phyloP scores from a whole-genome alignment of 768 basidiomycete species.

The Rhodotorula kratochvilovae region DNA sequence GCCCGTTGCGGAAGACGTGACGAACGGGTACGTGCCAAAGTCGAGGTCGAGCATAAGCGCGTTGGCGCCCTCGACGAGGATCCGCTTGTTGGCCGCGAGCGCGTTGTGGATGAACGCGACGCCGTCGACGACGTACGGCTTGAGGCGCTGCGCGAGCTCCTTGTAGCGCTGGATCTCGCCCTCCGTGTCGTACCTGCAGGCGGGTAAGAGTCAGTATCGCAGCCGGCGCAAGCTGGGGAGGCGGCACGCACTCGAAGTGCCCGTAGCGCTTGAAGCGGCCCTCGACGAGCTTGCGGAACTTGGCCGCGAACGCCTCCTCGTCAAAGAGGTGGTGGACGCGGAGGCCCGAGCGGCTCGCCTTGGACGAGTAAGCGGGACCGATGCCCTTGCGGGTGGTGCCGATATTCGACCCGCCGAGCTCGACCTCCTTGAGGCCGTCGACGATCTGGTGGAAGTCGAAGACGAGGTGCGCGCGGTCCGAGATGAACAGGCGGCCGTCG shows the following conservation, averaged over 20 bases:
- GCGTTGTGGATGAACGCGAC: conserved; percentile 78
- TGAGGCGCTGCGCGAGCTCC: conserved; percentile 74
- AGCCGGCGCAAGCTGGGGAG: not conserved
- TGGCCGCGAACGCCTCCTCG: conserved; percentile 68
- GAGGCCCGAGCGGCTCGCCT: conserved; percentile 91
- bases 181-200: conserved; percentile 77
- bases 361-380: conserved; percentile 96
- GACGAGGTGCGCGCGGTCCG: conserved; percentile 93
- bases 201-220: not conserved
- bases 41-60: conserved; percentile 98
- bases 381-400: conserved; percentile 98
- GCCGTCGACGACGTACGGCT: conserved; percentile 84
- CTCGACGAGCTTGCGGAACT: conserved; percentile 93
- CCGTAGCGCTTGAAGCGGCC: conserved; percentile 97
- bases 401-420: conserved; percentile 75
- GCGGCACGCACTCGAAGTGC: conserved; percentile 61
- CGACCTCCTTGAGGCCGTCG: conserved; percentile 95
- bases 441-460: conserved; percentile 99
- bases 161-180: conserved; percentile 90
- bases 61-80: conserved; percentile 96
- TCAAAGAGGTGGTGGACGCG: conserved; percentile 85
- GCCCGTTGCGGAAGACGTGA: conserved; percentile 87
- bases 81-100: conserved; percentile 64
- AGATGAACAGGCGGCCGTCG: conserved; percentile 77
- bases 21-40: conserved; percentile 95